A percentile compares a stretch with the other conserved stretches of the same genome.
Evolutionary conservation across 2,329 filamentous ascomycete genomes (phyloP).

Genomic region (Cercospora zeina): DNA sequence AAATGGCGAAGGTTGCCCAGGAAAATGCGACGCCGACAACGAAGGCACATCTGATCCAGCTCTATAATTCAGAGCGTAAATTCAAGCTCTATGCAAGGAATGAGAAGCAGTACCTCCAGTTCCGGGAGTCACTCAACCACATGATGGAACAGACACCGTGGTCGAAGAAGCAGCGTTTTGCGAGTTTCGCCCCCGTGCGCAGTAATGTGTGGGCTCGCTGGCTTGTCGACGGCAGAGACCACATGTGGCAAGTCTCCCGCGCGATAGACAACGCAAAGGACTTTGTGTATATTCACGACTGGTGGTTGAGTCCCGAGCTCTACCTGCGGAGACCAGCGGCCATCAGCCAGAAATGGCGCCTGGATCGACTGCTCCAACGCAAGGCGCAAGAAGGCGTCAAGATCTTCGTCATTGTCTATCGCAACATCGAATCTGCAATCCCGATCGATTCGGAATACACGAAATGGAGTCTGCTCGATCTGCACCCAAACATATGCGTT

Average conservation of each 20-base stretch:
- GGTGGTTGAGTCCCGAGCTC: conserved; percentile 96
- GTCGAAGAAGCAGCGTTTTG: conserved; percentile 81
- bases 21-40: conserved; percentile 58
- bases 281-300: conserved; percentile 98
- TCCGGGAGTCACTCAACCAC: conserved; percentile 85
- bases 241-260: conserved; percentile 99
- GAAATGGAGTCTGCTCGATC: conserved; percentile 90
- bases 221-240: conserved; percentile 94
- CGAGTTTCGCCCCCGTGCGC: conserved; percentile 89
- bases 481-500: conserved; percentile 95
- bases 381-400: conserved; percentile 96
- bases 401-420: conserved; percentile 95
- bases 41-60: conserved; percentile 81
- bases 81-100: conserved; percentile 88
- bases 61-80: conserved; percentile 90
- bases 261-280: conserved; percentile 97
- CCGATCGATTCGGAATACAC: conserved; percentile 98
- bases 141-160: conserved; percentile 84
- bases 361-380: conserved; percentile 87
- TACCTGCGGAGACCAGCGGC: conserved; percentile 92
- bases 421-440: conserved; percentile 94
- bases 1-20: conserved; percentile 62
- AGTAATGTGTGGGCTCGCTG: conserved; percentile 87
- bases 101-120: conserved; percentile 84
- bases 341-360: conserved; percentile 96